Conservation (phyloP, 768 basidiomycete species). For the Macrolepiota dolichaula region DNA sequence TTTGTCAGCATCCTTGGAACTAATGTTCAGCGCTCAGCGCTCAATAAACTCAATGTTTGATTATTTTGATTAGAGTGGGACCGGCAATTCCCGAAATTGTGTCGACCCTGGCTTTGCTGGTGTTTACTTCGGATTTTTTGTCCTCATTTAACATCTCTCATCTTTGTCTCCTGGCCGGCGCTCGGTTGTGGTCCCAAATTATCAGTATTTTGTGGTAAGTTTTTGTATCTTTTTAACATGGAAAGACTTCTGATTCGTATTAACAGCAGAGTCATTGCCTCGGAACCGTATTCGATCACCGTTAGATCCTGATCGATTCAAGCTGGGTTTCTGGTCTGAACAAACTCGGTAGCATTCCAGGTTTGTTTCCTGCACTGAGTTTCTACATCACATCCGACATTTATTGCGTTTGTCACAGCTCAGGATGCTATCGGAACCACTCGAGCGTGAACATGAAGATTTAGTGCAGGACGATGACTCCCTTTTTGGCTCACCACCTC, state of each 20-base stretch:
- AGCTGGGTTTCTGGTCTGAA: neutral
- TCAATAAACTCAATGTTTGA: too few relatives aligned
- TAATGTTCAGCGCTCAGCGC: too few relatives aligned
- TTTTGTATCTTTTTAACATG: neutral
- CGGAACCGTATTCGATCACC: neutral
- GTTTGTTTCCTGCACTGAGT: neutral
- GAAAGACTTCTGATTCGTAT: neutral
- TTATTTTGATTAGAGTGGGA: too few relatives aligned
- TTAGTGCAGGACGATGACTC: conserved; percentile 55
- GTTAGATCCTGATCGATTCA: neutral
- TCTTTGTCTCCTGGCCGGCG: neutral
- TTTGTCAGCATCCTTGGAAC: too few relatives aligned
- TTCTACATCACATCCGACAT: neutral
- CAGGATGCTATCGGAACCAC: conserved; percentile 1
- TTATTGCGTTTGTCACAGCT: neutral
- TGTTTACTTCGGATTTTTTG: neutral
- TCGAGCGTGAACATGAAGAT: conserved; percentile 15
- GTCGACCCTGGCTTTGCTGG: neutral
- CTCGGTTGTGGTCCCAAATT: neutral
- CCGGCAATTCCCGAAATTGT: neutral
- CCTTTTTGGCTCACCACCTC: conserved; percentile 80
- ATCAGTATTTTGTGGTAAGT: neutral
- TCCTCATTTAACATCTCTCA: neutral
- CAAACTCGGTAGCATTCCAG: neutral
- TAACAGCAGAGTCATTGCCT: neutral